Percentiles rank a stretch among this genome's conserved stretches.
Conservation (phyloP, 495 filamentous ascomycete genomes). For the Elaphomyces granulatus region DNA sequence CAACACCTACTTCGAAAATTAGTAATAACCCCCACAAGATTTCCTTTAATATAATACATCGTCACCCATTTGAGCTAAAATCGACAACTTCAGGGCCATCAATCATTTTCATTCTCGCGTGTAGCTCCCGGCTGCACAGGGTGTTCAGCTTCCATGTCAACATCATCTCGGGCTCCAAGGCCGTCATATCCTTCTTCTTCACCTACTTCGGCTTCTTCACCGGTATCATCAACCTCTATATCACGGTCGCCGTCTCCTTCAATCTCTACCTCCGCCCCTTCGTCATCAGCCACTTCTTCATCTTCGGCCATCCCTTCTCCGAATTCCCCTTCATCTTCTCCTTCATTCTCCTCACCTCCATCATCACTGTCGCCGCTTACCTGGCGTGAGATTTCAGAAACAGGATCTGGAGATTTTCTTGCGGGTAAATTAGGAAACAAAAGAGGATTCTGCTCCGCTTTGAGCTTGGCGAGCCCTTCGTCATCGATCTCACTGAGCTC, state of each 20-base stretch:
- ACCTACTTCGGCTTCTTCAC: conserved; percentile 13
- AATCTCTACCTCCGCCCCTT: conserved; percentile 12
- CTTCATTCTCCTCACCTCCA: conserved; percentile 5
- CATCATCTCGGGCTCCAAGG: conserved; percentile 8
- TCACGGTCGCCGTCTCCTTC: conserved; percentile 15
- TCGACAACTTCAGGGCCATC: too few species aligned
- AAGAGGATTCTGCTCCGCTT: conserved; percentile 15
- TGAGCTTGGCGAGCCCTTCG: conserved; percentile 30
- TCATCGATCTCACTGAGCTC: conserved; percentile 59
- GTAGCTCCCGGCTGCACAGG: too few species aligned
- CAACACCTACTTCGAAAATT: too few species aligned
- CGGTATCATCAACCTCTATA: conserved; percentile 8
- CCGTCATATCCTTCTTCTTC: conserved; percentile 14
- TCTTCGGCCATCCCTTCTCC: conserved; percentile 11
- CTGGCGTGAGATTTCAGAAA: conserved; percentile 15
- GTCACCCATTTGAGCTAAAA: too few species aligned
- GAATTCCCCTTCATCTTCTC: conserved; percentile 1
- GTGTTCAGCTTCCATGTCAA: conserved; percentile 4
- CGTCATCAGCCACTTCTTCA: conserved; percentile 15
- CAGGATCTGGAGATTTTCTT: conserved; percentile 13
- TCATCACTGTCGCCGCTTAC: conserved; percentile 17
- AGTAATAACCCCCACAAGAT: too few species aligned
- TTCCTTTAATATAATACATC: too few species aligned
- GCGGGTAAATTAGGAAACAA: conserved; percentile 27
- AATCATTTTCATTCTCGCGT: too few species aligned